Evolutionary conservation across 345 rosid species (phyloP), one percentile per base, ranked within the genome.

Genomic region (Euphorbia lathyris): DNA sequence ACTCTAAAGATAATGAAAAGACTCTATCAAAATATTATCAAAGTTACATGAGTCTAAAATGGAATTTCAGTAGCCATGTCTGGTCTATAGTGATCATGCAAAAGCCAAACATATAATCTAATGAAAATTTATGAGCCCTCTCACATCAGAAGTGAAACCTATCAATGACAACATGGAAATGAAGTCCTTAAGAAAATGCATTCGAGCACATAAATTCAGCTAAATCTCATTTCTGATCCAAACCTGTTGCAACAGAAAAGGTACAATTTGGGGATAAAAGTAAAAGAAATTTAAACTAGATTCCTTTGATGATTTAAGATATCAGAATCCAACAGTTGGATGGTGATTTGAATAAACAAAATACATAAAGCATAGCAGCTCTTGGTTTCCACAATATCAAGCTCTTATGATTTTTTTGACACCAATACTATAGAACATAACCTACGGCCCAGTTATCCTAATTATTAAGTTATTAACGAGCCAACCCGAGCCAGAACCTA

Each of bases 1-100:
- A 63, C 73, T 77, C 80, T 77, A 68, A 36, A 40, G 34, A 62
- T 9, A 55, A 11, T 61, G 48, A 58, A 67, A 20, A 47, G 3
- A 12, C 11, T 42, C 27, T 19, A 60, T 67, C 4, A 65, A 29
- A 65, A 61, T n/a, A 38, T 52, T 19, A 26, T 52, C 40, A 66
- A 70, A 67, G 48, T 34, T 60, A 53, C 17, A 22, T 20, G 42
- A 72, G 23, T 16, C 3, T 10, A 58, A 40, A 19, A 65, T 9
- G 51, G 12, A 60, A 23, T 30, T 62, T 25, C 53, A 34, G 34
- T 56, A 53, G 5, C 38, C 30, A 51, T 32, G 42, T 30, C 23
- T 45, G 22, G 14, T 30, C 23, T 16, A 29, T 16, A 68, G 60
- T 63, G 27, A 42, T 58, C 9, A 67, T 22, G 61, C 48, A 0